Percentiles rank a stretch among this genome's conserved stretches.
phyloP scores from a whole-genome alignment of 148 eudicot genomes.

The Nepenthes mirabilis region DNA sequence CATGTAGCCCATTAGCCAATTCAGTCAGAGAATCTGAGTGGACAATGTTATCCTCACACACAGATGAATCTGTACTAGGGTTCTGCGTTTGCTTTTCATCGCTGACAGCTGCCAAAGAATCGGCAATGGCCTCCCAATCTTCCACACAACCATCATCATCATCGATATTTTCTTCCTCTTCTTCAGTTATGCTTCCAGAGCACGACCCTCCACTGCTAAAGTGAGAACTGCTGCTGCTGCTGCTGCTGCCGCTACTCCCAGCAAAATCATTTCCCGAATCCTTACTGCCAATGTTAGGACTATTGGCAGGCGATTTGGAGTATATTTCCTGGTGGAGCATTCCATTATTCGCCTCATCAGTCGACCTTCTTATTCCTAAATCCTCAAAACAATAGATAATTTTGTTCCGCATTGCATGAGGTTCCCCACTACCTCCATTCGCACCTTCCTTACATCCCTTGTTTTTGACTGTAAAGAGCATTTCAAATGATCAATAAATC shows the following conservation, averaged over 20 bases:
- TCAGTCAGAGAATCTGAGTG: conserved; percentile 10
- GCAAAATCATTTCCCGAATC: conserved; percentile 20
- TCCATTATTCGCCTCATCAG: conserved; percentile 23
- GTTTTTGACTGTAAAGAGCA: conserved; percentile 24
- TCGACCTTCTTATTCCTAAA: conserved; percentile 16
- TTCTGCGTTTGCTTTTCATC: conserved; percentile 25
- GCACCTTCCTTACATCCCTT: conserved; percentile 27
- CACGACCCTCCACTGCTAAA: conserved; percentile 17
- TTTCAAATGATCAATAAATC: background rate
- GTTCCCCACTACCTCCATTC: conserved; percentile 9
- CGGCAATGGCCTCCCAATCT: conserved; percentile 95
- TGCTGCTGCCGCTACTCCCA: conserved; percentile 7
- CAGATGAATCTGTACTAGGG: conserved; percentile 7
- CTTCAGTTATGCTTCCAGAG: conserved; percentile 52
- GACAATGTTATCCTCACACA: conserved; percentile 4
- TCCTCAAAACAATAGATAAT: conserved; percentile 13
- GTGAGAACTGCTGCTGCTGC: conserved; percentile 17
- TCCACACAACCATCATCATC: conserved; percentile 71
- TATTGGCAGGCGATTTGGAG: conserved; percentile 43
- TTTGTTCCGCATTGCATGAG: conserved; percentile 4
- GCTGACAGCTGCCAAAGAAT: conserved; percentile 49
- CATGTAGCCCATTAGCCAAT: background rate
- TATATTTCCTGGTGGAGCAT: conserved; percentile 38
- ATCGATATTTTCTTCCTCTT: conserved; percentile 39
- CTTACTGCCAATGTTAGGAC: conserved; percentile 52